Evolutionary conservation across 768 basidiomycete species (phyloP).

Genomic region (Xerocomus potaroensis): DNA sequence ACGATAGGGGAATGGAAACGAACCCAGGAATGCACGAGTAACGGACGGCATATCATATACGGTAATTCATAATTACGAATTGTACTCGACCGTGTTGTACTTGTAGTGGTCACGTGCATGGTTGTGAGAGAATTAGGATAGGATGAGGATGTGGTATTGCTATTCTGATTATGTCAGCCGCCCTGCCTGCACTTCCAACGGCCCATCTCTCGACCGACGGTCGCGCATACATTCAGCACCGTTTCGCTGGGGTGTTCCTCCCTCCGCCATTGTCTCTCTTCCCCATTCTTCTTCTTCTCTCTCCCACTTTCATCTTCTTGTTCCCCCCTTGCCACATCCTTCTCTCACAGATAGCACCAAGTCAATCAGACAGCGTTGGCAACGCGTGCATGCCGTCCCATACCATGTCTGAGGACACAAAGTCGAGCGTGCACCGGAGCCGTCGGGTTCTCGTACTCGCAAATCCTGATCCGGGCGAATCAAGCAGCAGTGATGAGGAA

Average conservation of each 20-base stretch:
- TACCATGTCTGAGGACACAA: constrained; percentile 60
- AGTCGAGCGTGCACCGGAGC: constrained; percentile 32
- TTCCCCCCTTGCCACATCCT: background rate
- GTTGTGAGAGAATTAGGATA: background rate
- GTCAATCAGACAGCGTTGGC: constrained; percentile 23
- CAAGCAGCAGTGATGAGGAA: constrained; percentile 38
- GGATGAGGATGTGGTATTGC: constrained; percentile 18
- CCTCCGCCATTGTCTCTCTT: background rate
- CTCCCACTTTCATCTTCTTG: background rate
- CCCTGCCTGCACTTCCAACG: constrained; percentile 23
- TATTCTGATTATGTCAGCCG: constrained; percentile 29
- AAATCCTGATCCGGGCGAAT: constrained; percentile 55
- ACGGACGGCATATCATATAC: constrained; percentile 7
- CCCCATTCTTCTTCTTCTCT: background rate
- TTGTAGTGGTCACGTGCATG: constrained; percentile 14
- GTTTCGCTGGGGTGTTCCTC: constrained; percentile 16
- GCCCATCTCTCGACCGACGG: constrained; percentile 25
- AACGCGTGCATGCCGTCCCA: constrained; percentile 30
- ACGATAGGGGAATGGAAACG: constrained; percentile 14
- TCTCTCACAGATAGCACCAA: constrained; percentile 4
- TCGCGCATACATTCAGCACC: constrained; percentile 27
- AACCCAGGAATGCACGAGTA: constrained; percentile 24
- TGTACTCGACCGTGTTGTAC: too few species aligned
- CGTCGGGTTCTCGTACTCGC: constrained; percentile 52
- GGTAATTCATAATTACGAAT: too few species aligned